Conservation (phyloP, 176 grass and related monocot species). For the Alopecurus myosuroides region DNA sequence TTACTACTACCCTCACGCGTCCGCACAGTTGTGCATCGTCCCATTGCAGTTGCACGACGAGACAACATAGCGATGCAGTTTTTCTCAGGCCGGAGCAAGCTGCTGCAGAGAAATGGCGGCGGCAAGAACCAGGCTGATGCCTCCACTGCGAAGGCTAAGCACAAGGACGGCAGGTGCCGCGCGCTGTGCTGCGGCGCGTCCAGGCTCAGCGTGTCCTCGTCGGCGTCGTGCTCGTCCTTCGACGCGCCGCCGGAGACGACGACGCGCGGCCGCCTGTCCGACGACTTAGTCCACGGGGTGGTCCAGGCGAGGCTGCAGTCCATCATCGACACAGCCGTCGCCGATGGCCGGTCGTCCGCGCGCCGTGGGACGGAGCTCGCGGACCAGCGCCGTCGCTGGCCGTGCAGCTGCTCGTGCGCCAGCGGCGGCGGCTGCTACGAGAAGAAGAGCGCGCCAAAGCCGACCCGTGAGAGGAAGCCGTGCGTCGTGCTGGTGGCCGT, state of each 20-base stretch:
- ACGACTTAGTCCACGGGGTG: constrained; percentile 56
- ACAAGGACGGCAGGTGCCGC: constrained; percentile 40
- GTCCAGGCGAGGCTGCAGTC: constrained; percentile 67
- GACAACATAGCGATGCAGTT: constrained; percentile 32
- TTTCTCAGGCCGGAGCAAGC: constrained; percentile 46
- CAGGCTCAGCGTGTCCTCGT: constrained; percentile 49
- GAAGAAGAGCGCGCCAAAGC: background rate
- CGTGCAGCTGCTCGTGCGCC: constrained; percentile 9
- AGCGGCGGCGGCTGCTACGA: background rate
- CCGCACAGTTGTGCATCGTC: background rate
- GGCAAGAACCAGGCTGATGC: background rate
- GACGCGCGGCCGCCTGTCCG: constrained; percentile 39
- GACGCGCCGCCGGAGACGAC: constrained; percentile 1
- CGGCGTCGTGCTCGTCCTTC: constrained; percentile 39
- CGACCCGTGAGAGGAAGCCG: background rate
- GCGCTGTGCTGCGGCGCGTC: constrained; percentile 63
- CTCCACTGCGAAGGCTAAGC: background rate
- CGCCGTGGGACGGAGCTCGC: background rate
- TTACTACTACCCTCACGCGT: background rate
- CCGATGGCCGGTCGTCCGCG: background rate
- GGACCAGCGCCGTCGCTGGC: background rate
- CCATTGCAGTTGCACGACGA: background rate
- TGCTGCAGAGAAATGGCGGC: background rate
- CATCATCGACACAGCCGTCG: constrained; percentile 35
- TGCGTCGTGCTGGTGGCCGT: constrained; percentile 71